These are phyloP conservation scores for Cyclanthera cordifolia DNA, from an alignment of 306 rosid species.

Conservation along the genomic window DNA sequence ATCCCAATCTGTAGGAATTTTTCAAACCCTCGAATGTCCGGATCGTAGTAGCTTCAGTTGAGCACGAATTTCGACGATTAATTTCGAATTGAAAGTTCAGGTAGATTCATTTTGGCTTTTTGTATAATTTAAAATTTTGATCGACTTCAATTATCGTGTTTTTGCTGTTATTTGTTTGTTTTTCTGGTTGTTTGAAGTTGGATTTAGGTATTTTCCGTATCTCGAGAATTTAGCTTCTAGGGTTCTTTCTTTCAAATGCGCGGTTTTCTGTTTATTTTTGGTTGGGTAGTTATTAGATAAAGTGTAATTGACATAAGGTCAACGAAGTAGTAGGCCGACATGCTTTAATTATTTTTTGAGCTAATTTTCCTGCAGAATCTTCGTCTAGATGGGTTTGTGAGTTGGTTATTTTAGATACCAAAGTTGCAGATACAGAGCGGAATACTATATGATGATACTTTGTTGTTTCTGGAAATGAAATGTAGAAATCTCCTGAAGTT, in stretches of 20 bases:
- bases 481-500: no score
- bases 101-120: constrained; percentile 8
- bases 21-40: constrained; percentile 15
- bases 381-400: background rate
- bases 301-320: constrained; percentile 13
- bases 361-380: constrained; percentile 4
- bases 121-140: background rate
- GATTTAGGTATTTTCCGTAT: constrained; percentile 6
- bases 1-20: constrained; percentile 22
- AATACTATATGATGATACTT: background rate
- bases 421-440: constrained; percentile 4
- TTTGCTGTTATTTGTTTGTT: background rate
- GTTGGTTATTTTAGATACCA: background rate
- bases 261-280: constrained; percentile 15
- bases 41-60: constrained; percentile 15
- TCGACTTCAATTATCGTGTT: background rate
- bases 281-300: background rate
- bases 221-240: constrained; percentile 33
- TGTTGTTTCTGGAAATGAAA: background rate
- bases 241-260: constrained; percentile 30
- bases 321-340: background rate
- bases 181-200: constrained; percentile 9
- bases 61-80: constrained; percentile 9
- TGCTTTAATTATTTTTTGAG: background rate
- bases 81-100: constrained; percentile 4